phyloP scores from a whole-genome alignment of 1,284 basidiomycete species.

The Ustilago lituana region DNA sequence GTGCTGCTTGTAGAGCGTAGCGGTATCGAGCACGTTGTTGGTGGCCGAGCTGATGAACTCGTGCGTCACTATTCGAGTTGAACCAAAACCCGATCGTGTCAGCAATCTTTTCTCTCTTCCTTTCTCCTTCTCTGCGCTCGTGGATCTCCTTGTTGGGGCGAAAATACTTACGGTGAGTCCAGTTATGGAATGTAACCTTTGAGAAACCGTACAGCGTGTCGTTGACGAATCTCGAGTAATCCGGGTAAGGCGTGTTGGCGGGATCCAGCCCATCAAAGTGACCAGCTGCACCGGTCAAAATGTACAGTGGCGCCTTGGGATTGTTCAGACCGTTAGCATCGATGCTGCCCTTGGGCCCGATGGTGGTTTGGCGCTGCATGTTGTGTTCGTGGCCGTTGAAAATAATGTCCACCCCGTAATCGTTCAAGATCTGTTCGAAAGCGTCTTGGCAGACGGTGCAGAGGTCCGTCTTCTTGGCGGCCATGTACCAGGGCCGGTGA shows the following conservation, averaged over 20 bases:
- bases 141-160: no score
- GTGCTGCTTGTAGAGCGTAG: conserved; percentile 37
- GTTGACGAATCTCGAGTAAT: conserved; percentile 60
- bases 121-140: no score
- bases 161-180: conserved; percentile 47
- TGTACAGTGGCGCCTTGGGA: conserved; percentile 54
- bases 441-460: conserved; percentile 63
- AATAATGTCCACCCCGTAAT: conserved; percentile 64
- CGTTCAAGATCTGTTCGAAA: conserved; percentile 63
- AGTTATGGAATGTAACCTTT: conserved; percentile 61
- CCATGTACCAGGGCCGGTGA: conserved; percentile 61
- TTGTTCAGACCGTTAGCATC: conserved; percentile 44
- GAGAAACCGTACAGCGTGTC: conserved; percentile 56
- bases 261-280: conserved; percentile 58
- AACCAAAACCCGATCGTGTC: neutral
- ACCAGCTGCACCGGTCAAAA: conserved; percentile 63
- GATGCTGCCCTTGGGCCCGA: conserved; percentile 49
- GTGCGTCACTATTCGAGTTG: conserved; percentile 11
- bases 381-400: conserved; percentile 66
- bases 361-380: conserved; percentile 62
- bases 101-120: neutral
- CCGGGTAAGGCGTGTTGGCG: conserved; percentile 25
- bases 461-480: conserved; percentile 8
- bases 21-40: conserved; percentile 22
- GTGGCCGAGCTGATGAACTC: conserved; percentile 29